A percentile compares a stretch with the other conserved stretches of the same genome.
Conservation (phyloP, 2,329 filamentous ascomycete species). For the Ambrosiella beaveri region DNA sequence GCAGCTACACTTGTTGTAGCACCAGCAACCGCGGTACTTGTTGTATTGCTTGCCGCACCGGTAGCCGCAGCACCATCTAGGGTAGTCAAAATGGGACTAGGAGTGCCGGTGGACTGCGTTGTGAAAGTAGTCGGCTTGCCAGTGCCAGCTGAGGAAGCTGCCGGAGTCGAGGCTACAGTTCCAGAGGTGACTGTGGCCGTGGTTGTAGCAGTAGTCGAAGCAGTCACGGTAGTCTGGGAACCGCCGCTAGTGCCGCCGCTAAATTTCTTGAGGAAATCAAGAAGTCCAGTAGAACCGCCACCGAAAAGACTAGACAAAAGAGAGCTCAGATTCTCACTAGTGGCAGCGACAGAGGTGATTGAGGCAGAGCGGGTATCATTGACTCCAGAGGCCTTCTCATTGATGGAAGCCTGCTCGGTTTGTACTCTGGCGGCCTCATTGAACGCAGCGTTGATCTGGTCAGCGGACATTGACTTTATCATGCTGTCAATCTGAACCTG, state of each 20-base stretch:
- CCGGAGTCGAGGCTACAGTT: background rate
- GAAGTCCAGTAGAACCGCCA: background rate
- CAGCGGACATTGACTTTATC: background rate
- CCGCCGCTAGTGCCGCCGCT: background rate
- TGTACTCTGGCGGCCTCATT: background rate
- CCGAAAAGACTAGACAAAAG: background rate
- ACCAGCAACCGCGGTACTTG: background rate
- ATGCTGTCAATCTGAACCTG: background rate
- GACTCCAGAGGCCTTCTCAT: background rate
- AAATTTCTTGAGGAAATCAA: slow-evolving; percentile 2
- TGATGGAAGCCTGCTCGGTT: background rate
- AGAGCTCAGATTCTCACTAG: background rate
- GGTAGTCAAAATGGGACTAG: slow-evolving; percentile 9
- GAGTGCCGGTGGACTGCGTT: background rate
- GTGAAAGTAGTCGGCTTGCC: background rate
- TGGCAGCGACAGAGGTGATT: background rate
- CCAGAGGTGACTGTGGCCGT: slow-evolving; percentile 4
- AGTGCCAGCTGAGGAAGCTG: background rate
- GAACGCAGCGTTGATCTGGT: background rate
- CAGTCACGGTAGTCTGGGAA: background rate
- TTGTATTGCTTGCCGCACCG: background rate
- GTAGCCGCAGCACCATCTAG: background rate
- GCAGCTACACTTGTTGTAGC: no score
- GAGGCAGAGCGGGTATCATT: background rate
- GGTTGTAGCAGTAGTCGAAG: slow-evolving; percentile 1